phyloP scores from a whole-genome alignment of 208 protist genomes.

The Wallacemonas sp. region DNA sequence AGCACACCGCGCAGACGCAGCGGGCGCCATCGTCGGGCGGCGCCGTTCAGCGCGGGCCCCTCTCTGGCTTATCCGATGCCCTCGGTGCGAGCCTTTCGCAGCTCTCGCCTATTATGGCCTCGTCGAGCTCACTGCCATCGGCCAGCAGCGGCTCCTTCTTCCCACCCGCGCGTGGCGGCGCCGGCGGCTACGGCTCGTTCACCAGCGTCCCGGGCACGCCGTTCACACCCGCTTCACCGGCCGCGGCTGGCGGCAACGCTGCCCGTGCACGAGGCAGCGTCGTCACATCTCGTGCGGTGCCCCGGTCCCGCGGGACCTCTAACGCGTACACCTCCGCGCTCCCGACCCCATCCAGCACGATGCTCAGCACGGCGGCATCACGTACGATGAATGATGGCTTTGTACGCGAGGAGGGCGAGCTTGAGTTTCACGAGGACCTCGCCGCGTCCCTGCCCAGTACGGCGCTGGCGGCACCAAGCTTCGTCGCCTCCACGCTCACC shows the following conservation, averaged over 20 bases:
- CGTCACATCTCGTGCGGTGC: background rate
- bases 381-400: constrained; percentile 10
- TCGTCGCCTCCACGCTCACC: background rate
- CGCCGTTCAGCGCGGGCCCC: background rate
- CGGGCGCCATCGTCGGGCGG: background rate
- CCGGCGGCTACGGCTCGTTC: background rate
- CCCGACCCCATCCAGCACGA: background rate
- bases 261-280: background rate
- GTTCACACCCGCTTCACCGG: no score
- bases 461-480: background rate
- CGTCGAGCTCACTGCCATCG: background rate
- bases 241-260: background rate
- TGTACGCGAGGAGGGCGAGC: background rate
- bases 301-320: background rate
- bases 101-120: background rate
- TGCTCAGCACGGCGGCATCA: background rate
- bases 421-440: background rate
- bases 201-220: background rate
- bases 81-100: background rate
- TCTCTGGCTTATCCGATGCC: background rate
- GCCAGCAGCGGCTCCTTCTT: background rate
- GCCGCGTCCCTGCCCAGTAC: background rate
- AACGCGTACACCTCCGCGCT: background rate
- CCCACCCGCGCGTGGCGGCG: no score
- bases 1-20: background rate